Evolutionary conservation across 331 rosid genomes (phyloP).

Genomic region (Quercus lobata): DNA sequence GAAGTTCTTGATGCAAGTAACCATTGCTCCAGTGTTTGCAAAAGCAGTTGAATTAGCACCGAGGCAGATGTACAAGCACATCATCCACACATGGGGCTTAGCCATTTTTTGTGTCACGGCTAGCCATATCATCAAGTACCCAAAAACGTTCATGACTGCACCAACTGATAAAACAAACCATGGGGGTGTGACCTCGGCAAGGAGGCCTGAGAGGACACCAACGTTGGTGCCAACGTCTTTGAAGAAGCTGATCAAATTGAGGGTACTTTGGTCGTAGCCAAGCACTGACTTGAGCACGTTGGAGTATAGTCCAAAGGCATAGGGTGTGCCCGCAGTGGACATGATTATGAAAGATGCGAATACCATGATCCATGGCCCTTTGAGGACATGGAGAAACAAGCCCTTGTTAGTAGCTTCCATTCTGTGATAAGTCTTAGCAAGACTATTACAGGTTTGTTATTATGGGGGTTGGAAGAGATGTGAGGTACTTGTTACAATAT

Average conservation of each 20-base stretch:
- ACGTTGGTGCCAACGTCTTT: slow-evolving; percentile 69
- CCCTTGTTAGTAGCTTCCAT: neutral
- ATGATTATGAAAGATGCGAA: slow-evolving; percentile 59
- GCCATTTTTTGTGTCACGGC: slow-evolving; percentile 44
- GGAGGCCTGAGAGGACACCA: slow-evolving; percentile 49
- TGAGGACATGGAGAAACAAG: slow-evolving; percentile 29
- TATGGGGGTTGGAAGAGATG: neutral
- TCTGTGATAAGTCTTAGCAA: neutral
- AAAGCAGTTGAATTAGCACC: slow-evolving; percentile 73
- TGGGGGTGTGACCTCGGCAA: slow-evolving; percentile 69
- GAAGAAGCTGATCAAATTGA: slow-evolving; percentile 58
- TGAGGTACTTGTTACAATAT: neutral
- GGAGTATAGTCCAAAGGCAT: slow-evolving; percentile 69
- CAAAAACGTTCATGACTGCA: slow-evolving; percentile 45
- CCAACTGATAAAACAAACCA: slow-evolving; percentile 50
- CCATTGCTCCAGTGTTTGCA: slow-evolving; percentile 62
- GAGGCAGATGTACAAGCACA: slow-evolving; percentile 51
- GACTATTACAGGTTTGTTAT: neutral
- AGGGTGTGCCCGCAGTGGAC: slow-evolving; percentile 68
- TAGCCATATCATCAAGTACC: slow-evolving; percentile 68
- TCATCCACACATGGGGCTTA: slow-evolving; percentile 40
- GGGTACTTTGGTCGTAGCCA: slow-evolving; percentile 71
- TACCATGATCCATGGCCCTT: slow-evolving; percentile 62
- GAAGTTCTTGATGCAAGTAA: slow-evolving; percentile 65
- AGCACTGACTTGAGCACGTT: slow-evolving; percentile 49